A percentile compares a stretch with the other conserved stretches of the same genome.
phyloP scores from a whole-genome alignment of 305 asterid species.

The Stenogyne calaminthoides region DNA sequence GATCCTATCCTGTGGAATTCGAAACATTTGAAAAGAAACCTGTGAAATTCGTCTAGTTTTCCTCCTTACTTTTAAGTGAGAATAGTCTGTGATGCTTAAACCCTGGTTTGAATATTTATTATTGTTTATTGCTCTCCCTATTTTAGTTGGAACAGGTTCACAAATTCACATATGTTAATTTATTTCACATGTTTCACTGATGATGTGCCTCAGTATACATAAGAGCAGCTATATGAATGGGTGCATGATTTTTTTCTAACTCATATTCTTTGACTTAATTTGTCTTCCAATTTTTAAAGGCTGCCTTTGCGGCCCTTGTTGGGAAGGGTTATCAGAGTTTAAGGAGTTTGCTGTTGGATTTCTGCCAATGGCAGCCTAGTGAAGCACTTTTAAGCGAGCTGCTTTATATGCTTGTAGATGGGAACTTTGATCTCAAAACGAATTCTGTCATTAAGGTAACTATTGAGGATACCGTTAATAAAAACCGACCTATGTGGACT shows the following conservation, averaged over 20 bases:
- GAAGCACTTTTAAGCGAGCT: conserved; percentile 77
- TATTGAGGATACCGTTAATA: conserved; percentile 26
- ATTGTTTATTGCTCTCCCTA: conserved; percentile 1
- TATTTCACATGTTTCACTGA: not conserved
- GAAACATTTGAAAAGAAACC: conserved; percentile 6
- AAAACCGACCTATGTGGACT: not conserved
- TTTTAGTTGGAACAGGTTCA: conserved; percentile 16
- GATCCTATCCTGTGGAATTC: not conserved
- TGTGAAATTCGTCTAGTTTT: not conserved
- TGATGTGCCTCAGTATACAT: conserved; percentile 7
- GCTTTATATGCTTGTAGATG: conserved; percentile 97
- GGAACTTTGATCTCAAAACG: conserved; percentile 74
- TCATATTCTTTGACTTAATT: conserved; percentile 33
- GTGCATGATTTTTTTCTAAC: conserved; percentile 25
- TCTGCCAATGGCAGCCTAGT: conserved; percentile 93
- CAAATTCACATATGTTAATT: not conserved
- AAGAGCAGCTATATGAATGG: no score
- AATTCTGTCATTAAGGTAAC: conserved; percentile 78
- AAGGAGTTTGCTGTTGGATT: conserved; percentile 89
- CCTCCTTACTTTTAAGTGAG: conserved; percentile 2
- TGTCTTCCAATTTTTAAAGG: conserved; percentile 53
- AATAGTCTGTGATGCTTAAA: not conserved
- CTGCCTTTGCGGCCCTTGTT: conserved; percentile 88
- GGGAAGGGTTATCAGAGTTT: conserved; percentile 92
- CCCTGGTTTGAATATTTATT: not conserved